These are phyloP conservation scores for Petunia hybrid DNA, from an alignment of 305 asterid genomes.

Conservation along the genomic window DNA sequence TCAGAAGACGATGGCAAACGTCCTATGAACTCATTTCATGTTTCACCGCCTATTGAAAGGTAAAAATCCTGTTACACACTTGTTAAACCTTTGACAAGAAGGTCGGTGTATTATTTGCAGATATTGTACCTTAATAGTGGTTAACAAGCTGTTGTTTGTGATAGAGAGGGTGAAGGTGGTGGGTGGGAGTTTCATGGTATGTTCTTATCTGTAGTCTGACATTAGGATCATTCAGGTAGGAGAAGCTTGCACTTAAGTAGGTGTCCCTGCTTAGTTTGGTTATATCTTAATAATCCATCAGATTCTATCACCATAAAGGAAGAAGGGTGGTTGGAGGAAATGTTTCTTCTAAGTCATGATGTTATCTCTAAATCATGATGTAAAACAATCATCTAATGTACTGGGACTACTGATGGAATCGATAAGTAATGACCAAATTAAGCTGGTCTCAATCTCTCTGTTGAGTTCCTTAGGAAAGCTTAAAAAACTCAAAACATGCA, in stretches of 20 bases:
- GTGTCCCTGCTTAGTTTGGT: constrained; percentile 17
- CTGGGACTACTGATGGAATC: neutral
- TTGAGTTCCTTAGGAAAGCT: constrained; percentile 1
- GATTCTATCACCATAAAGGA: constrained; percentile 10
- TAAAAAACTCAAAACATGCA: neutral
- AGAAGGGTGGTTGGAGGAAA: neutral
- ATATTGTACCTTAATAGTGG: neutral
- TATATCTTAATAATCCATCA: neutral
- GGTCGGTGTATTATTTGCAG: neutral
- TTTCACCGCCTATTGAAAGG: constrained; percentile 60
- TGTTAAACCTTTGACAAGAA: neutral
- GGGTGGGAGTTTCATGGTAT: neutral
- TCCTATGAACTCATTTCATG: constrained; percentile 68
- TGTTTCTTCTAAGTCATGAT: neutral
- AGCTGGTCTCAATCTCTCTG: constrained; percentile 3
- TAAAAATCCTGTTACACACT: constrained; percentile 18
- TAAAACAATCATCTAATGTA: neutral
- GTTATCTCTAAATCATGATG: neutral
- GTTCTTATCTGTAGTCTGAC: neutral
- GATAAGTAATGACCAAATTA: neutral
- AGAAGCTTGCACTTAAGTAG: neutral
- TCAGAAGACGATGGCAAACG: constrained; percentile 79
- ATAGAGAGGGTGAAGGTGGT: constrained; percentile 16
- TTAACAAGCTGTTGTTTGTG: neutral
- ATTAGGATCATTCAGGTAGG: constrained; percentile 20